Evolutionary conservation across 352 stramenopile species (phyloP).

Genomic region (Globisporangium middletonii): DNA sequence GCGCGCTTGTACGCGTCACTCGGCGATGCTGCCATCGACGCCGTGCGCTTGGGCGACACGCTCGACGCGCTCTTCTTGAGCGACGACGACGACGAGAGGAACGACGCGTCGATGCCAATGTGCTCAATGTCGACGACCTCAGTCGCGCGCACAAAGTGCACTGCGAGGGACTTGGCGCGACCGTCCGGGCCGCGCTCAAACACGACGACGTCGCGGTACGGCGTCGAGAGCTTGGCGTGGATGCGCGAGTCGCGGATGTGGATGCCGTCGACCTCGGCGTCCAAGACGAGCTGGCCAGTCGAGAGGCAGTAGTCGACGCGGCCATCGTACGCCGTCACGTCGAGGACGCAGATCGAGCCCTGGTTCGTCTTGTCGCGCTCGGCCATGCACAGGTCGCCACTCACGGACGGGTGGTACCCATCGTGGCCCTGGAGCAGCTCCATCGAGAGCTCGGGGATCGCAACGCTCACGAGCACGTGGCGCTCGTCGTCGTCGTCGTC

Average conservation of each 20-base stretch:
- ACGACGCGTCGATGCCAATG: conserved; percentile 36
- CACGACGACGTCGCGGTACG: conserved; percentile 70
- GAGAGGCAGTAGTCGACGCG: conserved; percentile 49
- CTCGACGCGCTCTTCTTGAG: background rate
- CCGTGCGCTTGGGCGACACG: background rate
- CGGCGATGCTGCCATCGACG: conserved; percentile 1
- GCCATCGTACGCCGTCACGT: conserved; percentile 38
- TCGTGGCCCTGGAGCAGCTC: conserved; percentile 71
- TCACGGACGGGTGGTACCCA: conserved; percentile 73
- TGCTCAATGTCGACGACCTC: conserved; percentile 30
- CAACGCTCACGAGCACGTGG: conserved; percentile 46
- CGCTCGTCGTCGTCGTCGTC: conserved; percentile 27
- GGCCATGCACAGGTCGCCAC: conserved; percentile 71
- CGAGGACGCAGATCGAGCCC: conserved; percentile 66
- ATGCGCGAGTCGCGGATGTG: conserved; percentile 64
- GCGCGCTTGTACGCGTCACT: conserved; percentile 6
- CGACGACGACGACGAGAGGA: conserved; percentile 17
- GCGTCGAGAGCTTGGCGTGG: conserved; percentile 43
- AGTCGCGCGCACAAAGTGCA: conserved; percentile 50
- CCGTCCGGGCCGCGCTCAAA: conserved; percentile 45
- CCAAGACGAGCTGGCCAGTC: conserved; percentile 35
- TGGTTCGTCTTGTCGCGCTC: conserved; percentile 54
- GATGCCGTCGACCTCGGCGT: conserved; percentile 50
- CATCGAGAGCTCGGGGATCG: conserved; percentile 71
- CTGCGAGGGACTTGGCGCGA: conserved; percentile 44